Evolutionary conservation across 192 early-diverging fungal species (phyloP).

Genomic region (Umbelopsis vinacea): DNA sequence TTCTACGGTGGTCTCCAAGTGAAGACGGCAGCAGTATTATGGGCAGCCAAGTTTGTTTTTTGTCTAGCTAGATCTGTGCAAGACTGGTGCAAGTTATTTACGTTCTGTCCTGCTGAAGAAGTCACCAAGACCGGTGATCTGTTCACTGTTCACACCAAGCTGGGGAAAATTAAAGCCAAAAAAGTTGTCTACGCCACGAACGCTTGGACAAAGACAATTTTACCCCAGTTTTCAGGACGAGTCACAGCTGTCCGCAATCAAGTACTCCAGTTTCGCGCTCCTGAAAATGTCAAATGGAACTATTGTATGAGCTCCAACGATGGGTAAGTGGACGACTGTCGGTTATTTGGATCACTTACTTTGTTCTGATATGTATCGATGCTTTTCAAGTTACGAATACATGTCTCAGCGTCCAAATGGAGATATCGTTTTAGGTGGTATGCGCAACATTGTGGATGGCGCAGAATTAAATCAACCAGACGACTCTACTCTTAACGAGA

Average conservation of each 20-base stretch:
- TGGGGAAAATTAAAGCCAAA: slow-evolving; percentile 23
- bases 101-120: not conserved
- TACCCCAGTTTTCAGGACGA: slow-evolving; percentile 1
- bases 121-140: not conserved
- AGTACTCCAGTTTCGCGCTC: slow-evolving; percentile 23
- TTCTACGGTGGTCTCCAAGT: slow-evolving; percentile 32
- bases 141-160: slow-evolving; percentile 16
- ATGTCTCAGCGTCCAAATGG: slow-evolving; percentile 33
- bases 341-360: not conserved
- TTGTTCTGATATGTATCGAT: not conserved
- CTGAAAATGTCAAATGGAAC: slow-evolving; percentile 36
- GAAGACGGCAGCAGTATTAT: slow-evolving; percentile 24
- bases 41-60: slow-evolving; percentile 35
- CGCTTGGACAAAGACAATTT: slow-evolving; percentile 27
- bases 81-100: slow-evolving; percentile 11
- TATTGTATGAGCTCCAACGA: slow-evolving; percentile 36
- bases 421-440: slow-evolving; percentile 32
- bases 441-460: slow-evolving; percentile 23
- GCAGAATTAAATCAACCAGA: slow-evolving; percentile 20
- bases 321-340: slow-evolving; percentile 2
- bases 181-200: slow-evolving; percentile 33
- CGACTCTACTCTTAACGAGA: slow-evolving; percentile 25
- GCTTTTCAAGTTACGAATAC: slow-evolving; percentile 26
- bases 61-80: slow-evolving; percentile 25
- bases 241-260: slow-evolving; percentile 33